Base-by-base conservation (phyloP, 2,329 filamentous ascomycete species). In the Cytospora piceae region DNA sequence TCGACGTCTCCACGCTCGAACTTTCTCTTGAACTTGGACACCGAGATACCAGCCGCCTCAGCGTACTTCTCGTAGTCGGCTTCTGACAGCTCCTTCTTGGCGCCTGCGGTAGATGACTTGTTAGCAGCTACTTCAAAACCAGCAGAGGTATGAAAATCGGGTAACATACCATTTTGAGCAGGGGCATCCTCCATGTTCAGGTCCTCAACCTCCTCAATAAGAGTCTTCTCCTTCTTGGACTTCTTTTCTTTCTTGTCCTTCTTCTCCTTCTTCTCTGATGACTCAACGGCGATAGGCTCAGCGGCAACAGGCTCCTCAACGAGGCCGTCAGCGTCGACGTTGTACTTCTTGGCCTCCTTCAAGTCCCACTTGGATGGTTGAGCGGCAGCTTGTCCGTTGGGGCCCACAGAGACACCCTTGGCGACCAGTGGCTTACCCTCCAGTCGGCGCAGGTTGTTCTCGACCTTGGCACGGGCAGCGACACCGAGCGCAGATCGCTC, bases 281-380 rank as follows among this genome's bases (percentile, higher is more conserved):
- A 12, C n/a, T 49, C 46, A 12, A 7, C 31, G 3, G 42, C 42
- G 27, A 53, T 49, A 17, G 53, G 46, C 74, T 32, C 56, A 12
- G 80, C 80, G 17, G 82, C 83, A 49, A 89, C 84, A 17, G 86
- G 83, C 71, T 90, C 89, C 72, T 92, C 86, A 57, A 86, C 87
- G 59, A 97, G 81, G 69, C 93, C 94, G 78, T 99, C 95, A 62
- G 93, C 95, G 75, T 98, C 94, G 58, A 87, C 85, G 78, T 98
- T 98, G 85, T 99, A 99, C 79, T 94, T 95, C 75, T 92, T 87
- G 14, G 91, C 91, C 78, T 97, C 93, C 81, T 96, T 96, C 74
- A 99, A 84, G 69, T 94, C 91, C 85, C 92, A 96, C 80, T 96
- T 96, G 72, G 89, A 87, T 65, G 89, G 86, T 34, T 84, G 80